Base-by-base conservation (phyloP, 352 stramenopile species). In the Phytopythium chamaehyphon region DNA sequence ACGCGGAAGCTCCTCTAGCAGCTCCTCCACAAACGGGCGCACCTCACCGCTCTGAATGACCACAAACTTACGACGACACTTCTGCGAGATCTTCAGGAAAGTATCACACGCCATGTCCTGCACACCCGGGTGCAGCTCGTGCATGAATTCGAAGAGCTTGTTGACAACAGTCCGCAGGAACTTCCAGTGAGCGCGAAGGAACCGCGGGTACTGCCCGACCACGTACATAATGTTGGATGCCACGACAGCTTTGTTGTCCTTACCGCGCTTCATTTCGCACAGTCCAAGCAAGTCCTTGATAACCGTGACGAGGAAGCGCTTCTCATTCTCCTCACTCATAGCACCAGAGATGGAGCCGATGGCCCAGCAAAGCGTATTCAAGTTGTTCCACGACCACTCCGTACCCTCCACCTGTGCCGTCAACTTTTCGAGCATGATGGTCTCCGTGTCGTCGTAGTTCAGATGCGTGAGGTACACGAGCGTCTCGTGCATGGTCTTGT, bases 171-270 rank as follows among this genome's bases (percentile, higher is more conserved):
- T 99, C 54, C 98, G 97, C 23, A 99, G 73, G 68, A 99, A 99
- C 76, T 99, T 99, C 97, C 97, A 99, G 74, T 99, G 97, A 9
- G 93, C 93, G 48, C 96, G 96, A 33, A 99, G 68, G 70, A 99
- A 99, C 2, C 98, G 94, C 38, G 98, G 98, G 73, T 99, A 99
- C 77, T 99, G 97, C 3, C 97, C 97, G 22, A 99, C 97, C 21
- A 99, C 97, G 66, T 99, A 99, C 97, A 99, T 99, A 62, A 99
- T 99, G 71, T 99, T 99, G 54, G 90, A 98, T 4, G 98, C 98
- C 35, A 99, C 87, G 7, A 99, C 96, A 16, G 97, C 97, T 73
- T 99, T 99, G 83, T 99, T 99, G 71, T 99, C 97, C 69, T 99
- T 99, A 31, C 96, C 96, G 33, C 91, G 83, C 78, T 99, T 99